phyloP scores from a whole-genome alignment of 306 rosid genomes.

The Fagus sylvatica region DNA sequence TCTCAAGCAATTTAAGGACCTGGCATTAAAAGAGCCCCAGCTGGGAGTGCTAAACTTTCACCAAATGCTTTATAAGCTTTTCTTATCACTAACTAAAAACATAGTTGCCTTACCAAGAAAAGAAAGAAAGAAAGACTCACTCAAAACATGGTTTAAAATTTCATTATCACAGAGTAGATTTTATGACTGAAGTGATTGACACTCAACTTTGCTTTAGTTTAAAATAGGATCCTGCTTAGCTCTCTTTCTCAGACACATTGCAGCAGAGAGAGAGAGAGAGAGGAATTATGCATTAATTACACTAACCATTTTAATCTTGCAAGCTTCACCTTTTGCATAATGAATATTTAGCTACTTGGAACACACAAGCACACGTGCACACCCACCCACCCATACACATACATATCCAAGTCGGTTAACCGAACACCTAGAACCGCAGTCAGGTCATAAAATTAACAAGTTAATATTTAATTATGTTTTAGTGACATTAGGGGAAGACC shows the following conservation, averaged over 20 bases:
- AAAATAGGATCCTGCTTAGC: neutral
- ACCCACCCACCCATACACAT: neutral
- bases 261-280: neutral
- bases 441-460: neutral
- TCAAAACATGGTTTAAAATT: slow-evolving; percentile 9
- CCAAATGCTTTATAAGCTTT: neutral
- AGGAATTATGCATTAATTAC: neutral
- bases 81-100: neutral
- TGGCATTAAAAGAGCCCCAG: neutral
- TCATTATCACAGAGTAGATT: neutral
- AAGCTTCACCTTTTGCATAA: neutral
- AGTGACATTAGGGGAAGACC: neutral
- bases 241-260: neutral
- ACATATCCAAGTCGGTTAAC: neutral
- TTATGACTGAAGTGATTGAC: neutral
- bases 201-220: neutral
- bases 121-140: neutral
- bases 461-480: neutral
- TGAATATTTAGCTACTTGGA: neutral
- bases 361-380: neutral
- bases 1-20: neutral
- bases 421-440: neutral
- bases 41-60: neutral
- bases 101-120: neutral
- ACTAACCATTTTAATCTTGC: neutral